Conservation (phyloP, 139 green algal species). For the Nannochloris sp. region DNA sequence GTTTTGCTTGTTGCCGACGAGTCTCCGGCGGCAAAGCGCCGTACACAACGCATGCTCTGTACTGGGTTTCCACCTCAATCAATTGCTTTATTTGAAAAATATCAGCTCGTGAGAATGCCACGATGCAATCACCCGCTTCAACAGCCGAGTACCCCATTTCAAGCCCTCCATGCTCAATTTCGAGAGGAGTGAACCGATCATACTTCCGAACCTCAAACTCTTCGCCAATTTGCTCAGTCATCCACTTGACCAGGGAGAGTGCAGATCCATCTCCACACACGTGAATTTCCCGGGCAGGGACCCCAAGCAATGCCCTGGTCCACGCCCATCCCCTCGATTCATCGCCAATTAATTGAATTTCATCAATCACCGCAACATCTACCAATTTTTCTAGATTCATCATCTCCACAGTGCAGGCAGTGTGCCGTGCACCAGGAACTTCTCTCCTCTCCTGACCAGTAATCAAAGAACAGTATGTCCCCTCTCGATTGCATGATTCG, state of each 20-base stretch:
- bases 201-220: constrained; percentile 43
- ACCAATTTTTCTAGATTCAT: constrained; percentile 34
- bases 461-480: constrained; percentile 44
- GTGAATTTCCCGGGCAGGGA: constrained; percentile 81
- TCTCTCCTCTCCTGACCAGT: constrained; percentile 78
- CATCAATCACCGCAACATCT: constrained; percentile 91
- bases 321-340: constrained; percentile 81
- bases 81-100: constrained; percentile 68
- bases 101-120: constrained; percentile 79
- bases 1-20: constrained; percentile 60
- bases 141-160: constrained; percentile 30
- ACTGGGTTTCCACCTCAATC: constrained; percentile 43
- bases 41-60: constrained; percentile 69
- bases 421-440: constrained; percentile 70
- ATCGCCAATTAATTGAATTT: constrained; percentile 90
- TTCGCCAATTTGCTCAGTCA: constrained; percentile 55
- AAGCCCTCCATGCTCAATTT: constrained; percentile 21
- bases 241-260: constrained; percentile 57
- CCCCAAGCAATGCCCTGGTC: constrained; percentile 81
- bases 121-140: constrained; percentile 79
- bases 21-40: constrained; percentile 80
- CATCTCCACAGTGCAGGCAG: constrained; percentile 95
- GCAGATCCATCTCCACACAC: constrained; percentile 83
- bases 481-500: constrained; percentile 43
- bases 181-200: constrained; percentile 21